Base-by-base conservation (phyloP, 352 stramenopile species). In the Phytophthora ohioensis region DNA sequence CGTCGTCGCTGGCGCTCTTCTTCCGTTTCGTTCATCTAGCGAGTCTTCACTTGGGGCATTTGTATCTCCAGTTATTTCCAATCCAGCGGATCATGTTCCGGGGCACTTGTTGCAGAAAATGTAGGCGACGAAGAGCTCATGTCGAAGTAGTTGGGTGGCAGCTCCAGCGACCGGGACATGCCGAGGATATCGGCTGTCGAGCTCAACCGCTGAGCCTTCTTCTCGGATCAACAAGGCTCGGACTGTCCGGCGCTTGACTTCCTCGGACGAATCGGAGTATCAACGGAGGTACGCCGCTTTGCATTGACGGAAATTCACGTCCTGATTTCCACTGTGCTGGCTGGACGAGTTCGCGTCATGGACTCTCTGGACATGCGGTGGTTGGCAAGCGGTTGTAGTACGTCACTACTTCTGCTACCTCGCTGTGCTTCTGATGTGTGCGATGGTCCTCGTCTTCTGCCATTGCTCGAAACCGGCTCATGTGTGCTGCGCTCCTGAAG, bases 161-260 rank as follows among this genome's bases (percentile, higher is more conserved):
- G 27, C 27, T 75, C 52, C 11, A 75, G 45, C 10, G 52, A 57
- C 36, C 57, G 57, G 15, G 61, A 73, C 57, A 76, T 69, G 1
- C 67, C 71, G 15, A 75, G 57, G 57, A 75, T 79, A 11, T 75
- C 67, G 11, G 71, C 67, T n/a, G 71, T 75, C 17, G 71, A 70
- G 15, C 38, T 76, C 41, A 69, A 51, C 3, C 70, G 65, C 17
- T 56, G 45, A 36, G 11, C 46, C 54, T 74, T 71, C 47, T 75
- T 67, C 58, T 78, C 54, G 39, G 48, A 65, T 49, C 46, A 21
- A 8, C 43, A 36, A 46, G 47, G 57, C 46, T 71, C 67, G 6
- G 36, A 9, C 8, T 67, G 51, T 27, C 54, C 60, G 15, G 8
- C 48, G 39, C 48, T 71, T 8, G 48, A 36, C 43, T 61, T 67